A percentile compares a stretch with the other conserved stretches of the same genome.
Evolutionary conservation across 192 early-diverging fungal species (phyloP).

Genomic region (Thoreauomyces humboldtii): DNA sequence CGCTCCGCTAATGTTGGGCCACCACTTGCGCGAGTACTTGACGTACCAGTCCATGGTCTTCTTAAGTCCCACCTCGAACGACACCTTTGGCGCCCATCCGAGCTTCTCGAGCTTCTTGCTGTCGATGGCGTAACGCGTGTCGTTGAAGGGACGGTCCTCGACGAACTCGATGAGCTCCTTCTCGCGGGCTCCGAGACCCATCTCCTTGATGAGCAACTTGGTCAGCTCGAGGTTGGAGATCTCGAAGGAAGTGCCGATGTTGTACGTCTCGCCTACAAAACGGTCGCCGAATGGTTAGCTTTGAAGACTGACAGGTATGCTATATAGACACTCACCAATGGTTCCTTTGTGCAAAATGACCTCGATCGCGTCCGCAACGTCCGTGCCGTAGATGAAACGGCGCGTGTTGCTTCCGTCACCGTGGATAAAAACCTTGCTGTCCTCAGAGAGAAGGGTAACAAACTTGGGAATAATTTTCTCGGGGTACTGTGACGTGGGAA

Average conservation of each 20-base stretch:
- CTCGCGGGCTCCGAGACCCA: constrained; percentile 31
- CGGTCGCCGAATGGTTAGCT: background rate
- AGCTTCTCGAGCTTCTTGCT: constrained; percentile 62
- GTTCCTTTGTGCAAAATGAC: constrained; percentile 63
- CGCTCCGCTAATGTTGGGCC: constrained; percentile 14
- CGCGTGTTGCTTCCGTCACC: constrained; percentile 71
- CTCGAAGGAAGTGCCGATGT: constrained; percentile 72
- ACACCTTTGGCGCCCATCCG: constrained; percentile 64
- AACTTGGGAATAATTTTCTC: constrained; percentile 87
- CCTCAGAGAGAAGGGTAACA: constrained; percentile 59
- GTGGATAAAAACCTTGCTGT: constrained; percentile 65
- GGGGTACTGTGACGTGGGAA: no score
- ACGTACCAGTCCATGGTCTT: constrained; percentile 50
- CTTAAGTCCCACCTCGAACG: constrained; percentile 61
- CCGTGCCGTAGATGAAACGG: constrained; percentile 72
- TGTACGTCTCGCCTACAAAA: constrained; percentile 83
- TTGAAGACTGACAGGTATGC: background rate
- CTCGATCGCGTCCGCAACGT: constrained; percentile 68
- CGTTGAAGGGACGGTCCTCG: constrained; percentile 75
- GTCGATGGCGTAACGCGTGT: constrained; percentile 73
- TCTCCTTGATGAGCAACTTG: constrained; percentile 50
- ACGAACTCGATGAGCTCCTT: constrained; percentile 63
- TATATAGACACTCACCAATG: no score
- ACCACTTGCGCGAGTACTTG: constrained; percentile 20
- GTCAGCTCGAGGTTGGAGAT: constrained; percentile 68